Base-by-base conservation (phyloP, 768 basidiomycete genomes). In the Lactarius tabidus region DNA sequence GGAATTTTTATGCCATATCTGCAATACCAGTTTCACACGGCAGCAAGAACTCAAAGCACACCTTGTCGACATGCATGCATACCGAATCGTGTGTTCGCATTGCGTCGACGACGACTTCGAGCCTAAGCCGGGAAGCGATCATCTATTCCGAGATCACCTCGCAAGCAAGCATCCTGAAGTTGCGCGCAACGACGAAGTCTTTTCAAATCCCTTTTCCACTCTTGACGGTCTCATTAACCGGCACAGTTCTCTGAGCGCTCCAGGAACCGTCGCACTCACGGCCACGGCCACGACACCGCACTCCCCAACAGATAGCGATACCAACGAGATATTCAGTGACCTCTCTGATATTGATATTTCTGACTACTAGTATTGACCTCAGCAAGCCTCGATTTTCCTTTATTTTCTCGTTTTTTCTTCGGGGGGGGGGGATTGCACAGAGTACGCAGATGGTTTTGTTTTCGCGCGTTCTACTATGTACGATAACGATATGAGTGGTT, bases 291-390 rank as follows among this genome's bases (percentile, higher is more conserved):
- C 23, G 5, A 12, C 10, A 12, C 23, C 45, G 12, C 12, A 12
- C 45, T 26, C 23, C 33, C 23, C 45, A 45, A 45, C n/a, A n/a
- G 43, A 2, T n/a, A 41, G 41, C 0, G 41, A 41, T 41, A 87
- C 74, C 75, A 87, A 86, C 73, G 62, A 39, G n/a, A 45, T 45
- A n/a, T 23, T 10, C 10, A 17, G 17, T 10, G 6, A 8, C 18
- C 41, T 38, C n/a, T n/a, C n/a, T n/a, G n/a, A n/a, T n/a, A n/a
- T n/a, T n/a, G n/a, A n/a, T n/a, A n/a, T n/a, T n/a, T n/a, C n/a
- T n/a, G n/a, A n/a, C n/a, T n/a, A n/a, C n/a, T n/a, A n/a, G n/a
- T n/a, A n/a, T n/a, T n/a, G n/a, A n/a, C n/a, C n/a, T n/a, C n/a
- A n/a, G n/a, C n/a, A n/a, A n/a, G n/a, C n/a, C n/a, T n/a, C n/a